Base-by-base conservation (phyloP, 208 protist genomes). In the Leishmania arabica region DNA sequence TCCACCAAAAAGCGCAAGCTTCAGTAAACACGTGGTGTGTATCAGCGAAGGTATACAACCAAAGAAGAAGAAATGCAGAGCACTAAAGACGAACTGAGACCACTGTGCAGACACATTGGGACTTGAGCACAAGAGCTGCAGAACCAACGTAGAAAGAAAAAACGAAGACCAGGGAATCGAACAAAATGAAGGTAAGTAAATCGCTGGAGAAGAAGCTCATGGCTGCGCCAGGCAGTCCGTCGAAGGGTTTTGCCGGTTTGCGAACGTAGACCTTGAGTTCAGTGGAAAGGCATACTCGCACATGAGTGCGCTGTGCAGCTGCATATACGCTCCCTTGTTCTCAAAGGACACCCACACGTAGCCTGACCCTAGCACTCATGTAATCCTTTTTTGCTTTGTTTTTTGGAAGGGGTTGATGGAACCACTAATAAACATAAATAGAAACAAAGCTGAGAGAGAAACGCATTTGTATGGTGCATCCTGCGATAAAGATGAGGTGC, bases 401-500 rank as follows among this genome's bases (percentile, higher is more conserved):
- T 42, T 37, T 45, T 58, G 42, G 19, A 9, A 4, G 13, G 24
- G 21, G 40, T 45, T 40, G 15, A 62, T 19, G 31, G 6, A 45
- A 45, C 21, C n/a, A n/a, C 72, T 76, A 76, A 19, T 76, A 17
- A 62, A 76, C 72, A 76, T 76, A 51, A 8, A 62, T 34, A 76
- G 51, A n/a, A 34, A 76, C 5, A 21, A 62, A 9, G 31, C 5
- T 47, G 72, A 76, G 49, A 76, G 2, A 58, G 21, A 77, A 40
- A 68, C 11, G 1, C 31, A 19, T 68, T 53, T 51, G 21, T 65
- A 13, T 77, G 42, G 45, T 53, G 37, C 11, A 47, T 65, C 9
- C 42, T 49, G 9, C 56, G 56, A 17, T 64, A 17, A 76, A 62
- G 53, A 31, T 51, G 74, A 51, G 24, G 4, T 19, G 3, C 1